Base-by-base conservation (phyloP, 805 yeast genomes). In the Candida sanyiensis region DNA sequence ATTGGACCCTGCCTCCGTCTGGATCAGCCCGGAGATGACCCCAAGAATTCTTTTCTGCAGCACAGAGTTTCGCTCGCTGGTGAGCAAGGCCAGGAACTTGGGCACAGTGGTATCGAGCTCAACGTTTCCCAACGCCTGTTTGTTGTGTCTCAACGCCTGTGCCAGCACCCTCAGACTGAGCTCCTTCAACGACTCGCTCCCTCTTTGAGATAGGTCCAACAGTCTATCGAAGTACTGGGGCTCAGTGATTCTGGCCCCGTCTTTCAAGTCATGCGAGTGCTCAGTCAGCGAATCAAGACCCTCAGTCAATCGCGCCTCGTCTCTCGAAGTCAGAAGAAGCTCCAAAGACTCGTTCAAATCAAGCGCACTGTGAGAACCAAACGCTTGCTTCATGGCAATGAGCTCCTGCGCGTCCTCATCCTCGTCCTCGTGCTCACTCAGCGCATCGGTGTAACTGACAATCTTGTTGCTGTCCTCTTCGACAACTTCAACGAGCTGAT, bases 61-160 rank as follows among this genome's bases (percentile, higher is more conserved):
- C 3, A 67, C 50, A 6, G 61, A 59, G 24, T 69, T 42, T 23
- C 39, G 28, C 50, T 47, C 43, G 39, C 10, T 12, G 12, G 30
- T 16, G 12, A 50, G 28, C 17, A 41, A 30, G 6, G 11, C 8
- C 7, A 52, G 37, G 4, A 49, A 41, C 8, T 30, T 38, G 1
- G 41, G 38, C 5, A 45, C 18, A 0, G 50, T 38, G 4, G 47
- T 32, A 6, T 38, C 30, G 7, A 28, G 42, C 28, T 50, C 52
- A 11, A 72, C 61, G 38, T 65, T 65, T 3, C 58, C 57, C 2
- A 70, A 46, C 0, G 88, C 87, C 3, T 71, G 73, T 2, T 76
- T 77, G 54, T 88, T 88, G 56, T 87, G 87, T 50, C 96, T 69
- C 32, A 87, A 58, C 5, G 89, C 60, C 5, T 85, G 69, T 0